Evolutionary conservation across 345 rosid genomes (phyloP).

Genomic region (Atalantia buxifolia): DNA sequence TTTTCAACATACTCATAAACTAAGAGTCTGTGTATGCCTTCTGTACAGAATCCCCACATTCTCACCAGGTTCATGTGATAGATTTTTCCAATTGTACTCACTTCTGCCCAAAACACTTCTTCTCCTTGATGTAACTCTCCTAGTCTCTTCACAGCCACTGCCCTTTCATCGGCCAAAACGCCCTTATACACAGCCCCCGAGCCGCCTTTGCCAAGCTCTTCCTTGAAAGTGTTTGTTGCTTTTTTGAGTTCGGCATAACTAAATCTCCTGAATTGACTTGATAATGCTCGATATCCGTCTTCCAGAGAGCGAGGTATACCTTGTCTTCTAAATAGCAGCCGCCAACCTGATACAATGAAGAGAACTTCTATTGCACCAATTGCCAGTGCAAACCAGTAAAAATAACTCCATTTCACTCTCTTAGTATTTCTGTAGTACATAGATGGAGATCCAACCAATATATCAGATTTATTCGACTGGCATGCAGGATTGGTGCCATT

Average conservation of each 20-base stretch:
- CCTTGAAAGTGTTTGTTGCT: slow-evolving; percentile 31
- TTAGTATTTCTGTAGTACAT: slow-evolving; percentile 13
- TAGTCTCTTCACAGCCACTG: slow-evolving; percentile 54
- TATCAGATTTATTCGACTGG: background rate
- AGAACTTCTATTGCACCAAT: slow-evolving; percentile 36
- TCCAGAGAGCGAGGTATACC: slow-evolving; percentile 1
- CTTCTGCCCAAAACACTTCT: slow-evolving; percentile 51
- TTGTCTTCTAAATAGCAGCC: slow-evolving; percentile 25
- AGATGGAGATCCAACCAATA: slow-evolving; percentile 7
- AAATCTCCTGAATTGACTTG: slow-evolving; percentile 32
- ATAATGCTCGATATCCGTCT: slow-evolving; percentile 24
- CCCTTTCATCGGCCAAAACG: slow-evolving; percentile 31
- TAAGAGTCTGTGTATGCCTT: slow-evolving; percentile 36
- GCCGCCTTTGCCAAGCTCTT: slow-evolving; percentile 47
- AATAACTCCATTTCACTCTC: slow-evolving; percentile 34
- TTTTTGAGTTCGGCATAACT: slow-evolving; percentile 31
- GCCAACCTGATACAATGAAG: slow-evolving; percentile 25
- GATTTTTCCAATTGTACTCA: slow-evolving; percentile 46
- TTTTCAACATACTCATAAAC: slow-evolving; percentile 51
- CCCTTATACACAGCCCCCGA: slow-evolving; percentile 52
- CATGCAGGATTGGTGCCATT: slow-evolving; percentile 14
- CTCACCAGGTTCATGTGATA: slow-evolving; percentile 55
- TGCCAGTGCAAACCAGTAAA: slow-evolving; percentile 31
- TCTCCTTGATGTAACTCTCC: slow-evolving; percentile 39
- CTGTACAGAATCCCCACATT: slow-evolving; percentile 52